Evolutionary conservation across 1,284 basidiomycete species (phyloP).

Genomic region (Puccinia novopanici): DNA sequence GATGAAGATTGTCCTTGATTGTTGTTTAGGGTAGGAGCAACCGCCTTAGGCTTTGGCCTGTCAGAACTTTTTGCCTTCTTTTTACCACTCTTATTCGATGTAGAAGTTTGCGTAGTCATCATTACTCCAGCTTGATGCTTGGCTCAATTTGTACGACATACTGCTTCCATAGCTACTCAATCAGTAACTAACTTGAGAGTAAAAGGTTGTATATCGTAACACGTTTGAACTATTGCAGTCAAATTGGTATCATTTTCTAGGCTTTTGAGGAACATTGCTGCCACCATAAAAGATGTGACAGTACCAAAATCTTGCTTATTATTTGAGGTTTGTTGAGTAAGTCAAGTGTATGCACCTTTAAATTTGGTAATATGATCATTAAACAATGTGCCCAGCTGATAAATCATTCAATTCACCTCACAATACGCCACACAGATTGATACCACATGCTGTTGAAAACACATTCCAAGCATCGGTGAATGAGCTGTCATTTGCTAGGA

Average conservation of each 20-base stretch:
- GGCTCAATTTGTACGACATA: background rate
- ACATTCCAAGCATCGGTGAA: background rate
- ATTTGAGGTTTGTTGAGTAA: background rate
- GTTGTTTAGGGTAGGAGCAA: constrained; percentile 1
- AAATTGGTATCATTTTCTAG: no score
- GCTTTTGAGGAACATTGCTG: constrained; percentile 9
- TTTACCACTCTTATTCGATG: background rate
- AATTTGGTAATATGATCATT: background rate
- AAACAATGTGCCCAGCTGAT: background rate
- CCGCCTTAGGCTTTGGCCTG: background rate
- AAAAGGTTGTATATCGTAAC: background rate
- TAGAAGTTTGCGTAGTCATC: background rate
- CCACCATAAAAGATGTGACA: background rate
- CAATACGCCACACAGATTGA: background rate
- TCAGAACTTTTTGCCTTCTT: background rate
- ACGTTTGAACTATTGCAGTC: no score
- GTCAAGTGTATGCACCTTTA: background rate
- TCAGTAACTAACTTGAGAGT: background rate
- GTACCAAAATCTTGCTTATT: background rate
- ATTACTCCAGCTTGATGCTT: background rate
- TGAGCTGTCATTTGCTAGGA: background rate
- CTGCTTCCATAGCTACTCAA: background rate
- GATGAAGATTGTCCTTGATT: no score
- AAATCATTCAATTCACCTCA: background rate
- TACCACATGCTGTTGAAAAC: background rate